Conservation (phyloP, 2,329 filamentous ascomycete genomes). For the Leptographium flavum region DNA sequence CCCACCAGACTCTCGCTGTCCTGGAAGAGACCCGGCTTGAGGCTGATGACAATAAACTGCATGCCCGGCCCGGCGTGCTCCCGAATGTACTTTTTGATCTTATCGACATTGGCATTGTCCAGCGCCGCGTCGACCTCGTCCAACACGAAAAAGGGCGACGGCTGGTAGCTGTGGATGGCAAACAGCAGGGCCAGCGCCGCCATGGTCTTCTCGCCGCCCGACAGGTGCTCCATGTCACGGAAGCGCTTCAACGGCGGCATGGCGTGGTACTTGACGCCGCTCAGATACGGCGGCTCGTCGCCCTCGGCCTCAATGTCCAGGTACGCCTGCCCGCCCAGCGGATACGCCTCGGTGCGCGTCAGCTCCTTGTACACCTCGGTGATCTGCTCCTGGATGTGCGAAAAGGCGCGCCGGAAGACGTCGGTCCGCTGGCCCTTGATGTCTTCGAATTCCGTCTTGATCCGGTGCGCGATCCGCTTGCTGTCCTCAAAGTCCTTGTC, state of each 20-base stretch:
- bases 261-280: conserved; percentile 94
- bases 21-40: conserved; percentile 89
- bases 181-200: conserved; percentile 92
- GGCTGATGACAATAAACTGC: conserved; percentile 96
- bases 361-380: conserved; percentile 88
- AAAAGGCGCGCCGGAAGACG: conserved; percentile 89
- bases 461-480: conserved; percentile 49
- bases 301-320: conserved; percentile 87
- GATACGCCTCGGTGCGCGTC: conserved; percentile 79
- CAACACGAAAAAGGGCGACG: conserved; percentile 91
- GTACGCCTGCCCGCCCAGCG: conserved; percentile 77
- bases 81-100: conserved; percentile 90
- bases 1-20: conserved; percentile 92
- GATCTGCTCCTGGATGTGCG: conserved; percentile 91
- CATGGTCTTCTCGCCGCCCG: conserved; percentile 97
- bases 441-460: conserved; percentile 46
- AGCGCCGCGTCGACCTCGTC: conserved; percentile 96
- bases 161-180: conserved; percentile 91
- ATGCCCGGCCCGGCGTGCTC: conserved; percentile 92
- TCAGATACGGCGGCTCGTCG: conserved; percentile 80
- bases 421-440: conserved; percentile 74
- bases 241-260: conserved; percentile 98
- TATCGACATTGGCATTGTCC: conserved; percentile 94
- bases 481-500: conserved; percentile 85
- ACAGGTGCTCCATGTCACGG: conserved; percentile 96